Evolutionary conservation across 345 rosid genomes (phyloP), one percentile per base, ranked within the genome.

Genomic region (Hypericum androsaemum): DNA sequence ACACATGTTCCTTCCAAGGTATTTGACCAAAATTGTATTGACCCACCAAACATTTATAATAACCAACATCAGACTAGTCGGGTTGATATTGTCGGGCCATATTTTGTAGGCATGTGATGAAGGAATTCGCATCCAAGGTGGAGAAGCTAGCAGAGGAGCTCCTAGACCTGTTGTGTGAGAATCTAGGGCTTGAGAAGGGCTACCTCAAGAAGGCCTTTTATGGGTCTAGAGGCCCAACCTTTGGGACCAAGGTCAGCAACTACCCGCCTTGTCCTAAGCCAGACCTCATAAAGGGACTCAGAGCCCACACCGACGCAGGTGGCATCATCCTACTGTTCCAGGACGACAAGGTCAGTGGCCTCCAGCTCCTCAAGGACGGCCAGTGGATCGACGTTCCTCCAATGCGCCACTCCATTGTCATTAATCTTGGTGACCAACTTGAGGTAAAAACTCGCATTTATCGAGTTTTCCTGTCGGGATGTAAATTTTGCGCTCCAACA

Each of bases 281-380:
- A 16, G 87, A 90, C 38, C 65, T 82, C 16, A 74, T 90, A 66
- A 90, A 90, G 74, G 98, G 98, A 0, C 92, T 90, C 53, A 65
- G 96, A 0, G 92, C 95, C 38, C 98, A 90, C 68, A 87, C 98
- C n/a, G 98, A 90, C n/a, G 98, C 96, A 0, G 96, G 98, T 0
- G 98, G 98, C 61, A 76, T 90, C 73, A 84, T 90, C 57, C 55
- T 90, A 43, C 81, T 90, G 41, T 84, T 90, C 66, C 98, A 90
- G 59, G 98, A 90, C 14, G 86, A 81, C 43, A 73, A 72, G 57
- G 95, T 90, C 51, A 75, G 98, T 15, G 98, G 98, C 58, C 95
- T 90, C 43, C 98, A 90, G 77, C 89, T 90, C 10, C 86, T 90
- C 12, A 90, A 90, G 62, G 84, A 87, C 39, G 98, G 84, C 7